Base-by-base conservation (phyloP, 345 rosid species). In the Eucalyptus curtisii region DNA sequence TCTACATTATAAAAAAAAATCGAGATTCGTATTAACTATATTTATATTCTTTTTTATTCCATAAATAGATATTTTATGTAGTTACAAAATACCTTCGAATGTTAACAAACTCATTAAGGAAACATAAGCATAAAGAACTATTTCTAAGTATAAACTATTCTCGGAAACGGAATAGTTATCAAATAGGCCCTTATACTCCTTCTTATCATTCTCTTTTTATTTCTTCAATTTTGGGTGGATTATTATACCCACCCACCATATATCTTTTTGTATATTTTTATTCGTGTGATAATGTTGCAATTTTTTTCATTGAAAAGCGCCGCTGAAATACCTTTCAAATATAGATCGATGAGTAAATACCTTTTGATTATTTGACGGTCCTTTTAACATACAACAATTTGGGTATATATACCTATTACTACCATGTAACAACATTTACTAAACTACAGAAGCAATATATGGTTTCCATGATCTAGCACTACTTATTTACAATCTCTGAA, bases 111-210 rank as follows among this genome's bases (percentile, higher is more conserved):
- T 20, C 25, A 2, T 52, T 1, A 20, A 52, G 1, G 10, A 52
- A 52, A 52, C 5, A 3, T 0, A 52, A 52, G 0, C 2, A 7
- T 0, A 52, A 20, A 52, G 1, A 52, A 52, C 4, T 19, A 52
- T 19, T 19, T 52, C 0, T 52, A 52, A 52, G 24, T 7, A 52
- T 52, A 52, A 52, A 52, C 1, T 50, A 1, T 50, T 17, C 1
- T 50, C 0, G 20, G 2, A 3, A 17, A 50, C 0, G 0, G 0
- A 50, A 50, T 50, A 7, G 4, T 52, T 52, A 52, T 8, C 4
- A 7, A 20, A 20, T 1, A 20, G 0, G 25, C 1, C 25, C 0
- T 19, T 7, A 7, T 52, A 52, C 2, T 52, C 0, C 24, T 52
- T 52, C 24, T 52, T 52, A 52, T 52, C 25, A 52, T 52, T 52